phyloP scores from a whole-genome alignment of 805 yeast genomes.

The Debaryomyces maramus region DNA sequence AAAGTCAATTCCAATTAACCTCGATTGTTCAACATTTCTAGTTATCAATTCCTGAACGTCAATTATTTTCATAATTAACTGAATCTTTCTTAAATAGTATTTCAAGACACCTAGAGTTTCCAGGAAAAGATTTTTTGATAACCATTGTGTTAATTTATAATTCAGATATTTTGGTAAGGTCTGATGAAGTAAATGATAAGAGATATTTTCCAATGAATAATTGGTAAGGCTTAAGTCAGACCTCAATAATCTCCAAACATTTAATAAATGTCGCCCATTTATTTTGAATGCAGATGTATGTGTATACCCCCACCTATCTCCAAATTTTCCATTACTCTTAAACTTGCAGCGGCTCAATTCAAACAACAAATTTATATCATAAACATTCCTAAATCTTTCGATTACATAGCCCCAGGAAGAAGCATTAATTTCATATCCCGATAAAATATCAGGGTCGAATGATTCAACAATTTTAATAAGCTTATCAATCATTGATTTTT shows the following conservation, averaged over 20 bases:
- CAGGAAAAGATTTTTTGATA: slow-evolving; percentile 8
- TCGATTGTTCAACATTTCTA: slow-evolving; percentile 76
- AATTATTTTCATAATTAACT: slow-evolving; percentile 47
- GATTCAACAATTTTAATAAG: slow-evolving; percentile 55
- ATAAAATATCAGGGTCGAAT: slow-evolving; percentile 83
- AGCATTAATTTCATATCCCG: slow-evolving; percentile 81
- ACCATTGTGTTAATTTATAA: slow-evolving; percentile 44
- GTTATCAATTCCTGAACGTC: slow-evolving; percentile 64
- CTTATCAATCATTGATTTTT: slow-evolving; percentile 55
- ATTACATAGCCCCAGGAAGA: slow-evolving; percentile 88
- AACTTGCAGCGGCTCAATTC: slow-evolving; percentile 60
- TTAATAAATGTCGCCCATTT: slow-evolving; percentile 80
- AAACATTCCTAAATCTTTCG: slow-evolving; percentile 53
- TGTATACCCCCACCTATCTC: slow-evolving; percentile 78
- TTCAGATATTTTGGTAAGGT: slow-evolving; percentile 64
- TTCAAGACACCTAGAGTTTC: slow-evolving; percentile 36
- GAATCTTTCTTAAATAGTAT: slow-evolving; percentile 49
- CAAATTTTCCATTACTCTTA: slow-evolving; percentile 51
- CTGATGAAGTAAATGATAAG: slow-evolving; percentile 64
- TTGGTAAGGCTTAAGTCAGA: slow-evolving; percentile 61
- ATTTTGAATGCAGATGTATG: slow-evolving; percentile 70
- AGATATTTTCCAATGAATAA: slow-evolving; percentile 76
- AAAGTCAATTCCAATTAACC: slow-evolving; percentile 87
- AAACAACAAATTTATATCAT: slow-evolving; percentile 54
- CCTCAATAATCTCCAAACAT: slow-evolving; percentile 78